Evolutionary conservation across 345 rosid species (phyloP), one percentile per base, ranked within the genome.

Genomic region (Corchorus capsularis): DNA sequence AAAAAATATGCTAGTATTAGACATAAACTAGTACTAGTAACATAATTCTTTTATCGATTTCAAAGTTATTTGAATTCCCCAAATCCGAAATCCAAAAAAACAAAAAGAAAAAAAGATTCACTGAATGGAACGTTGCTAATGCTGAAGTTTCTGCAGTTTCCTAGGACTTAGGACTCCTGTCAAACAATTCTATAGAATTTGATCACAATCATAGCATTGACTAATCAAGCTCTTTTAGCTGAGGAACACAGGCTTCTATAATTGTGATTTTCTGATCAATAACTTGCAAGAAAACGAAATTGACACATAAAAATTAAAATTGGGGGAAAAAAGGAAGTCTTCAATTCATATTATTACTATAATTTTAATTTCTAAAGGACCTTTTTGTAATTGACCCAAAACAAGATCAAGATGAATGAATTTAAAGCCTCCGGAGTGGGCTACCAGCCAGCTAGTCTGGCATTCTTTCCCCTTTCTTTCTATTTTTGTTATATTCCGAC

Each of bases 1-100:
- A 69, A 73, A 75, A 77, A 32, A 8, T 49, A 56, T 81, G 88
- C 80, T 71, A 27, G 27, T 27, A 52, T 15, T 52, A 34, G 1
- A 34, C 73, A 52, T 69, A 69, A 62, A 62, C 45, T 61, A 13
- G 12, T 9, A 22, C 22, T 56, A 27, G 4, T 39, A 32, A 61
- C 43, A 34, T 61, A 14, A 14, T 61, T 34, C 8, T 66, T 13
- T 46, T 6, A 22, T 66, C n/a, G 34, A 64, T 11, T 45, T 20
- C 11, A 45, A 66, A 1, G 53, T 20, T 27, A 27, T 27, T 41
- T 59, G 27, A 68, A 13, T 67, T 14, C 55, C 43, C 56, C 72
- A 68, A 17, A 9, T 49, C 54, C 41, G 3, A 14, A 13, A 11
- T 41, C 6, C 0, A 27, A 12, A 8, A 69, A 4, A 34, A 50